Conservation (phyloP, 2,329 filamentous ascomycete genomes). For the Knufia fluminis region DNA sequence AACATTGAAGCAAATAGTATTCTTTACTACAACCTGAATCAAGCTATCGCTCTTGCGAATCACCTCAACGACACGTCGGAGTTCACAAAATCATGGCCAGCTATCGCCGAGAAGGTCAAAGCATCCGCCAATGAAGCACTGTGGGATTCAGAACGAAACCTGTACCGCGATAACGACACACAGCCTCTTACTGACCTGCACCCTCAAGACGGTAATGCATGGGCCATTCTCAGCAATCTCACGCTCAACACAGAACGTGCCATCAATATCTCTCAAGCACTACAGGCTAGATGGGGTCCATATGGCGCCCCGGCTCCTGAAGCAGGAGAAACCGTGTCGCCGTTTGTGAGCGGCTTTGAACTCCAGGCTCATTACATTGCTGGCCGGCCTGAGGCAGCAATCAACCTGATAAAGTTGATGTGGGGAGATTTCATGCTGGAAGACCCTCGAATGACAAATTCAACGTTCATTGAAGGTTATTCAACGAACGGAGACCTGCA, state of each 20-base stretch:
- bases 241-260: slow-evolving; percentile 24
- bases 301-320: slow-evolving; percentile 40
- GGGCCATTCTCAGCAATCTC: slow-evolving; percentile 30
- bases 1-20: slow-evolving; percentile 41
- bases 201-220: slow-evolving; percentile 31
- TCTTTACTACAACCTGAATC: slow-evolving; percentile 30
- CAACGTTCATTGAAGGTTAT: slow-evolving; percentile 45
- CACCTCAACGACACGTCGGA: slow-evolving; percentile 18
- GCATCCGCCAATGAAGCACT: slow-evolving; percentile 24
- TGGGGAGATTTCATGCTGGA: slow-evolving; percentile 49
- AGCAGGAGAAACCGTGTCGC: slow-evolving; percentile 32
- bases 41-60: slow-evolving; percentile 21
- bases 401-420: slow-evolving; percentile 38
- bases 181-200: slow-evolving; percentile 20
- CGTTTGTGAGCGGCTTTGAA: slow-evolving; percentile 37
- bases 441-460: slow-evolving; percentile 45
- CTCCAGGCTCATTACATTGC: slow-evolving; percentile 36
- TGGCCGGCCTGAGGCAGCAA: slow-evolving; percentile 28
- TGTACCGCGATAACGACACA: slow-evolving; percentile 27
- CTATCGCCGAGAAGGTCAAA: slow-evolving; percentile 21
- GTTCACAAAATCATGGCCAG: slow-evolving; percentile 18
- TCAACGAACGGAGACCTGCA: slow-evolving; percentile 37
- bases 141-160: slow-evolving; percentile 22
- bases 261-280: slow-evolving; percentile 28
- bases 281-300: slow-evolving; percentile 35